Evolutionary conservation across 1,284 basidiomycete species (phyloP), one percentile per base, ranked within the genome.

Genomic region (Anthracocystis walkeri): DNA sequence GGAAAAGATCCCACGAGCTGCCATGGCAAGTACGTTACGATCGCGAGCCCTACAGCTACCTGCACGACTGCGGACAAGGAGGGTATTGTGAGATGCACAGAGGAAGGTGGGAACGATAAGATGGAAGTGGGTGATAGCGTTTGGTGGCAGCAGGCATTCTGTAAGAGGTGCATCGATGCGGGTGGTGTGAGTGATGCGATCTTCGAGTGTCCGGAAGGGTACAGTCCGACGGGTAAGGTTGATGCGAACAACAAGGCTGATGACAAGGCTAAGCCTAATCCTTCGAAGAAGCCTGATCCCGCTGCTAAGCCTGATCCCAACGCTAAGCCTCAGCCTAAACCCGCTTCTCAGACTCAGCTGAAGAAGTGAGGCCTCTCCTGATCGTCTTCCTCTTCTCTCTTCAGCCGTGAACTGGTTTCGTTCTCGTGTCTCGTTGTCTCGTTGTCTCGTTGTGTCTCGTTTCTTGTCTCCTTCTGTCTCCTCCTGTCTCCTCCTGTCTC

Each of bases 81-180:
- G 12, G 35, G 12, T 38, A 18, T 29, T 16, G 20, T 59, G 3
- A 16, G 8, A 8, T 65, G 63, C 25, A 14, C 50, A 29, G 57
- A 65, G 10, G n/a, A 25, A 7, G 45, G 55, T 8, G 56, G 57
- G 0, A 38, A 40, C n/a, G 29, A 33, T 1, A 18, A 31, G 5
- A 57, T 50, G 51, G 20, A 14, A 6, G 51, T 25, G 11, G 25
- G 51, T 2, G 59, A 61, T 12, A 35, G 27, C 18, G 14, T 6
- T 23, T 65, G 63, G 63, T 65, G 63, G 63, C n/a, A 54, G 50
- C 35, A 50, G 29, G n/a, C 50, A 2, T 59, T 65, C 38, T 59
- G 56, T 21, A 48, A 59, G 46, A 12, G 63, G 25, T 65, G 63
- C 18, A 6, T 44, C 7, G 51, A 65, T 44, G 63, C 63, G 1